Conservation (phyloP, 2,329 filamentous ascomycete species). For the Penicillium expansum region DNA sequence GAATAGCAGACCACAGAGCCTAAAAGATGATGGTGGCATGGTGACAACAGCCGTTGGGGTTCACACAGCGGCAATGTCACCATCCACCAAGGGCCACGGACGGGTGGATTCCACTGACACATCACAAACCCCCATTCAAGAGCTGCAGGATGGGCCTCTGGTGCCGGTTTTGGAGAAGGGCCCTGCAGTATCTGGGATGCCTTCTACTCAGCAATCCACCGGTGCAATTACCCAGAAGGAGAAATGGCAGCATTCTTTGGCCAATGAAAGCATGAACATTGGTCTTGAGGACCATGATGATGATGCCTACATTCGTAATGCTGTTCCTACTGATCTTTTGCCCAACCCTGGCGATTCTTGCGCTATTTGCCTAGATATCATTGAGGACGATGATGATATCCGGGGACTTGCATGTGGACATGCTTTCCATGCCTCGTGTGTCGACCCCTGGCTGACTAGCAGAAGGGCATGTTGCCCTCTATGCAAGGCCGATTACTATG, state of each 20-base stretch:
- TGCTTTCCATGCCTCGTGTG: constrained; percentile 91
- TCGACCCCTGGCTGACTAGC: constrained; percentile 95
- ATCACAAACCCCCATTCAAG: constrained; percentile 15
- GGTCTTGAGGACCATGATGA: constrained; percentile 65
- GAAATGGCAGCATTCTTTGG: constrained; percentile 28
- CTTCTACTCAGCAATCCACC: constrained; percentile 1
- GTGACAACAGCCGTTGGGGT: constrained; percentile 24
- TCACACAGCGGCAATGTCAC: constrained; percentile 24
- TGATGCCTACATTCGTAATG: constrained; percentile 73
- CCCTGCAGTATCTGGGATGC: neutral
- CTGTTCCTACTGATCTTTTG: constrained; percentile 76
- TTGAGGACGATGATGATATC: constrained; percentile 94
- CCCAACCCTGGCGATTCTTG: constrained; percentile 85
- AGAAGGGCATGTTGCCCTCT: constrained; percentile 93
- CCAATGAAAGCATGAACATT: constrained; percentile 53
- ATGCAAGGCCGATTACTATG: constrained; percentile 97
- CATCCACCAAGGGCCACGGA: constrained; percentile 19
- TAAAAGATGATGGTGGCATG: constrained; percentile 61
- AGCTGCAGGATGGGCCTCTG: constrained; percentile 13
- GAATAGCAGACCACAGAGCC: constrained; percentile 66
- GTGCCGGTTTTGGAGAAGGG: constrained; percentile 19
- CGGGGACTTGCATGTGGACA: constrained; percentile 95
- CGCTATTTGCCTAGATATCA: constrained; percentile 89
- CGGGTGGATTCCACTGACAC: constrained; percentile 12
- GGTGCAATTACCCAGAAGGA: constrained; percentile 10